Conservation (phyloP, 495 filamentous ascomycete genomes). For the Aspergillus avenaceus region DNA sequence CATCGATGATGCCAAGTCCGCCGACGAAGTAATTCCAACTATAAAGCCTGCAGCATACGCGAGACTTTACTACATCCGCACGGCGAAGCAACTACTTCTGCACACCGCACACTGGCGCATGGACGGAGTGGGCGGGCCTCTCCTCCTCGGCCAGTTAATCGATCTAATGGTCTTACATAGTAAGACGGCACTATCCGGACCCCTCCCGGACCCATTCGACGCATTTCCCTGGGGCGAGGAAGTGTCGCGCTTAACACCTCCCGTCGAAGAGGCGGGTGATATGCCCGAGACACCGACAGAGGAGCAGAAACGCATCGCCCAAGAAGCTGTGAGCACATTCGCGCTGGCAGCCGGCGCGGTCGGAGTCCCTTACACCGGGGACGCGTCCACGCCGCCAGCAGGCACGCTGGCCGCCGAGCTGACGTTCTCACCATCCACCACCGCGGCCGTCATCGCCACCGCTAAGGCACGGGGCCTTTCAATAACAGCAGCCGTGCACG, state of each 20-base stretch:
- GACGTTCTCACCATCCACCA: conserved; percentile 9
- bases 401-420: conserved; percentile 13
- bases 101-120: conserved; percentile 30
- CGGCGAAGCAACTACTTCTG: conserved; percentile 15
- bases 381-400: conserved; percentile 10
- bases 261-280: conserved; percentile 21
- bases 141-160: conserved; percentile 24
- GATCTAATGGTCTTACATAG: conserved; percentile 7
- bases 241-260: conserved; percentile 17
- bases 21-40: conserved; percentile 16
- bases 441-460: conserved; percentile 8
- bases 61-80: conserved; percentile 19
- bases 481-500: conserved; percentile 24
- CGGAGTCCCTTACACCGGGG: conserved; percentile 18
- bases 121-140: conserved; percentile 26
- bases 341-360: conserved; percentile 9
- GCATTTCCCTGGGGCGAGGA: conserved; percentile 26
- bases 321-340: conserved; percentile 6
- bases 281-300: conserved; percentile 8
- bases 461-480: conserved; percentile 12
- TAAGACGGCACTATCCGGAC: not conserved
- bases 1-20: conserved; percentile 12
- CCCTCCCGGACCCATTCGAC: conserved; percentile 1
- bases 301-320: conserved; percentile 6
- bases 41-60: conserved; percentile 14